Percentiles rank a stretch among this genome's conserved stretches.
Evolutionary conservation across 768 basidiomycete species (phyloP).

Genomic region (Leccinum subgranulosum): DNA sequence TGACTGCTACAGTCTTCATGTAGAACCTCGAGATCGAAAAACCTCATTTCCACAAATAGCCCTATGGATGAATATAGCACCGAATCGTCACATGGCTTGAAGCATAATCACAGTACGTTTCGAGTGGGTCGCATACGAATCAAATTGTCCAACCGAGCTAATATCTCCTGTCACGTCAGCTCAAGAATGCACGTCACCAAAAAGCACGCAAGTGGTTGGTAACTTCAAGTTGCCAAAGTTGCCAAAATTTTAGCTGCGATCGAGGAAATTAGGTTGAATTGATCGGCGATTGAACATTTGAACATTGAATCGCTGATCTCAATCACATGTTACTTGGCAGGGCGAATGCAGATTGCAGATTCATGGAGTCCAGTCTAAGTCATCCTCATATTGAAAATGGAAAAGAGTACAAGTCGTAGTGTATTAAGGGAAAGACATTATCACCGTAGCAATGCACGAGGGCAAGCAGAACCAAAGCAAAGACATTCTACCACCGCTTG

Average conservation of each 20-base stretch:
- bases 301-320: not conserved
- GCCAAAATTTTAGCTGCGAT: too few species aligned
- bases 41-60: not conserved
- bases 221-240: too few species aligned
- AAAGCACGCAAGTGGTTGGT: too few species aligned
- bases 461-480: conserved; percentile 13
- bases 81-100: not conserved
- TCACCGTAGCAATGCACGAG: conserved; percentile 14
- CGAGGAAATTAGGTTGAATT: not conserved
- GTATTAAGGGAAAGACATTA: conserved; percentile 16
- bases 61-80: not conserved
- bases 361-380: not conserved
- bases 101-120: not conserved
- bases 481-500: conserved; percentile 27
- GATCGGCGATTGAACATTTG: not conserved
- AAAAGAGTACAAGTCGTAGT: conserved; percentile 20
- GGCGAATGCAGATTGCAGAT: not conserved
- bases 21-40: not conserved
- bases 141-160: not conserved
- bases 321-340: not conserved
- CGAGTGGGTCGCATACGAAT: not conserved
- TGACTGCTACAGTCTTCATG: too few species aligned
- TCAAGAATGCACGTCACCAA: not conserved
- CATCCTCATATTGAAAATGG: conserved; percentile 1
- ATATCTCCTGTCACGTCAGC: not conserved